phyloP scores from a whole-genome alignment of 2,329 filamentous ascomycete species.

The Monosporascus sp. region DNA sequence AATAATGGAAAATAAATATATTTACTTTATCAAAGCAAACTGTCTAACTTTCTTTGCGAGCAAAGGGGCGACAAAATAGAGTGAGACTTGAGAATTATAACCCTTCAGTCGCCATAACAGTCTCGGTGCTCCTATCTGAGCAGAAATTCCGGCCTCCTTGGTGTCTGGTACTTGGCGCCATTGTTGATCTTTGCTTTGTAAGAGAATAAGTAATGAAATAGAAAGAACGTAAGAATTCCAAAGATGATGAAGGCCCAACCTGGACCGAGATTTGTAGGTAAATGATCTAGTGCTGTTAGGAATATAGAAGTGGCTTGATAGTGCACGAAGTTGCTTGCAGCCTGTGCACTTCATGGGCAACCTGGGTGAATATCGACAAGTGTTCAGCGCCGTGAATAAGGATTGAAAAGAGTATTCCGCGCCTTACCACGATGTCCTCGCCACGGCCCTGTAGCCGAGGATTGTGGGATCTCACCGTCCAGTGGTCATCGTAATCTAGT shows the following conservation, averaged over 20 bases:
- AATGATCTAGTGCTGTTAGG: not conserved
- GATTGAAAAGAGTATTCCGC: not conserved
- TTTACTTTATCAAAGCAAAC: too few relatives aligned
- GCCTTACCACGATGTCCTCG: too few relatives aligned
- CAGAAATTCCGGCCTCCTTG: too few relatives aligned
- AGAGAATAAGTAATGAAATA: not conserved
- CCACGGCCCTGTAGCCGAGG: too few relatives aligned
- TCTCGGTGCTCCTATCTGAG: too few relatives aligned
- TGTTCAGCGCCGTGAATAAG: not conserved
- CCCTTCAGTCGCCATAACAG: too few relatives aligned
- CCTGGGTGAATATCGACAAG: not conserved
- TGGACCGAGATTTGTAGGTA: not conserved
- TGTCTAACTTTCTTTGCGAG: too few relatives aligned
- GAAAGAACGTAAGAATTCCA: not conserved
- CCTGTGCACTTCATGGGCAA: not conserved
- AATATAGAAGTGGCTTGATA: not conserved
- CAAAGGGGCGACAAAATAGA: too few relatives aligned
- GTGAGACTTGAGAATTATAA: too few relatives aligned
- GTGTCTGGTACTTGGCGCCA: not conserved
- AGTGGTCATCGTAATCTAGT: too few relatives aligned
- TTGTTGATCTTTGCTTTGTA: not conserved
- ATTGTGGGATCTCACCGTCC: too few relatives aligned
- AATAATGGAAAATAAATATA: too few relatives aligned
- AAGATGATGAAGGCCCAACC: not conserved
- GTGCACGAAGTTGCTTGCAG: not conserved